Conservation (phyloP, 140 eudicot genomes). For the Senecio squalidus region DNA sequence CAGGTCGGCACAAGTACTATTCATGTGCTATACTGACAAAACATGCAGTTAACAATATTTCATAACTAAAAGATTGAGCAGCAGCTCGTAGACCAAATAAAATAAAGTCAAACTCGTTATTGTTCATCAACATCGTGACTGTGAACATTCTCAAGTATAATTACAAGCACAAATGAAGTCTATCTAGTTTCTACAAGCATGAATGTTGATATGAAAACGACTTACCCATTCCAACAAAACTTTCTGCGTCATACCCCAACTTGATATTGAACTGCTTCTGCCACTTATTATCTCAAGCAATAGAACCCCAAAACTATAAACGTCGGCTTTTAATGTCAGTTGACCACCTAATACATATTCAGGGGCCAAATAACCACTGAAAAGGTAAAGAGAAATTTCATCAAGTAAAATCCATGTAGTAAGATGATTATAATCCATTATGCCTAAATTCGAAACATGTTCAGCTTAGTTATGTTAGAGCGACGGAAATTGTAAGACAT, state of each 20-base stretch:
- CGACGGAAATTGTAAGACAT: too few relatives aligned
- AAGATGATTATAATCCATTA: conserved; percentile 1
- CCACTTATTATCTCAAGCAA: conserved; percentile 84
- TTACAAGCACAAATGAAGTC: too few relatives aligned
- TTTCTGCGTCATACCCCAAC: conserved; percentile 56
- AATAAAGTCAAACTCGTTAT: too few relatives aligned
- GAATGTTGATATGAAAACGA: background rate
- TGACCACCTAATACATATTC: conserved; percentile 92
- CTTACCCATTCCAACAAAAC: conserved; percentile 76
- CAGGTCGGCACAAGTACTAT: too few relatives aligned
- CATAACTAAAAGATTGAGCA: too few relatives aligned
- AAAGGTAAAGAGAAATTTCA: conserved; percentile 1
- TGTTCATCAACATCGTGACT: too few relatives aligned
- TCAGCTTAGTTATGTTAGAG: too few relatives aligned
- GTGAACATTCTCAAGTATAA: background rate
- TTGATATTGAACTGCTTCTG: conserved; percentile 49
- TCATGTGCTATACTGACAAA: too few relatives aligned
- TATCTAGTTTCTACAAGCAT: too few relatives aligned
- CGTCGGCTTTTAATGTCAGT: conserved; percentile 83
- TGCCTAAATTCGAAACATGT: too few relatives aligned
- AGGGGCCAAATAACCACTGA: conserved; percentile 96
- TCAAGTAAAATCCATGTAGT: conserved; percentile 6
- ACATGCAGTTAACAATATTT: too few relatives aligned
- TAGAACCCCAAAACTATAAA: conserved; percentile 93
- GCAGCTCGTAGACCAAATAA: too few relatives aligned